Evolutionary conservation across 164 flowering plant genomes (phyloP), one percentile per base, ranked within the genome.

Genomic region (Annona cherimola): DNA sequence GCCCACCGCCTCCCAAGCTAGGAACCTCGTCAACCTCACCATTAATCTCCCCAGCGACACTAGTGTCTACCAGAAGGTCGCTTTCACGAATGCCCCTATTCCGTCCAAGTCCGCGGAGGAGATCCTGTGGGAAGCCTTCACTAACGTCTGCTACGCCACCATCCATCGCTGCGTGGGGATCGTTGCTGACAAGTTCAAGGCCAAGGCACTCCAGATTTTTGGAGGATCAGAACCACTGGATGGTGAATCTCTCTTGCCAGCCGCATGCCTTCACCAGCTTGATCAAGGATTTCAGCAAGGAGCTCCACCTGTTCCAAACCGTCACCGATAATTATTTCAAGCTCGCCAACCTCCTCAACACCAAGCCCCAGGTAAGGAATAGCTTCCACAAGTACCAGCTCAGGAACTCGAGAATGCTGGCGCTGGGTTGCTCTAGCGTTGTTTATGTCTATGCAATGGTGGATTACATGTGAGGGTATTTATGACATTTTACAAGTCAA

Each of bases 21-120:
- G 88, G 42, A 83, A 74, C 74, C 74, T 91, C 75, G 93, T 91
- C 60, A 88, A 84, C 75, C 78, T 96, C 83, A 81, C 88, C 1
- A 92, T 92, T 67, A 96, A 93, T 81, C 87, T 96, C 44, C 99
- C 99, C 1, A 89, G 93, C 71, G 99, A 97, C 72, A 91, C 96
- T 41, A 91, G 90, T 75, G 80, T 96, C 71, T 96, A 86, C 66
- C 77, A 87, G 35, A 84, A 83, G 75, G 98, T 96, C 0, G 86
- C 86, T 63, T 88, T 96, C 61, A 79, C 90, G n/a, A 77, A 77
- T 41, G 89, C 88, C 2, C 68, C 81, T 5, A 89, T 83, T 57
- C 88, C 91, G 41, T 82, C 95, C 0, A 84, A 84, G 69, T 89
- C 83, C 64, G 98, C 98, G 0, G 97, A 96, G 89, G 97, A 91